A percentile compares a stretch with the other conserved stretches of the same genome.
These are phyloP conservation scores for Coemansia sp. DNA, from an alignment of 192 early-diverging fungal genomes.

Conservation along the genomic window DNA sequence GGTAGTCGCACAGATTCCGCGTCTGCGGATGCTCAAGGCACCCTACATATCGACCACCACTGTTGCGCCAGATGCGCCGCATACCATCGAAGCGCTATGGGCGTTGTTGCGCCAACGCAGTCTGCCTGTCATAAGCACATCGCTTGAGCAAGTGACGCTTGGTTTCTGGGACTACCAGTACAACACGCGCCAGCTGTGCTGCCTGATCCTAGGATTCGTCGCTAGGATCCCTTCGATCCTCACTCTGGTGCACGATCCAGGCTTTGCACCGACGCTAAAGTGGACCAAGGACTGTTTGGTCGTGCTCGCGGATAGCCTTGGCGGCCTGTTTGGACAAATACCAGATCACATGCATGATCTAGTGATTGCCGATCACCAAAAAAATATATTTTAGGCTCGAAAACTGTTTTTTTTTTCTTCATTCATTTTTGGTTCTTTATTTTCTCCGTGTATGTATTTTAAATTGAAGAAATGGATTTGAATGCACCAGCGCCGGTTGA, in stretches of 20 bases:
- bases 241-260: not conserved
- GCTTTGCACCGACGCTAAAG: not conserved
- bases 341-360: constrained; percentile 1
- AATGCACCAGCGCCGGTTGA: constrained; percentile 28
- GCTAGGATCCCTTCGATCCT: not conserved
- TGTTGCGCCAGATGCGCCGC: not conserved
- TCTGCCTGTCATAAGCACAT: not conserved
- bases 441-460: not conserved
- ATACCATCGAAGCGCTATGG: constrained; percentile 1
- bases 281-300: not conserved
- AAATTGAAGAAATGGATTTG: not conserved
- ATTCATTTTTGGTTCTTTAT: too few relatives aligned
- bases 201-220: not conserved
- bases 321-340: not conserved
- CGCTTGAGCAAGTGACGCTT: not conserved
- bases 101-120: not conserved
- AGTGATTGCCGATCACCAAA: not conserved
- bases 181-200: not conserved
- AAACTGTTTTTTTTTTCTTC: too few relatives aligned
- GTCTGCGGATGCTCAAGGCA: not conserved
- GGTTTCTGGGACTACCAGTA: constrained; percentile 6
- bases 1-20: not conserved
- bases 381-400: not conserved
- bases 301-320: not conserved
- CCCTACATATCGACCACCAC: not conserved